Evolutionary conservation across 2,329 filamentous ascomycete genomes (phyloP), one percentile per base, ranked within the genome.

Genomic region (Ceratocystis cacaofunesta): DNA sequence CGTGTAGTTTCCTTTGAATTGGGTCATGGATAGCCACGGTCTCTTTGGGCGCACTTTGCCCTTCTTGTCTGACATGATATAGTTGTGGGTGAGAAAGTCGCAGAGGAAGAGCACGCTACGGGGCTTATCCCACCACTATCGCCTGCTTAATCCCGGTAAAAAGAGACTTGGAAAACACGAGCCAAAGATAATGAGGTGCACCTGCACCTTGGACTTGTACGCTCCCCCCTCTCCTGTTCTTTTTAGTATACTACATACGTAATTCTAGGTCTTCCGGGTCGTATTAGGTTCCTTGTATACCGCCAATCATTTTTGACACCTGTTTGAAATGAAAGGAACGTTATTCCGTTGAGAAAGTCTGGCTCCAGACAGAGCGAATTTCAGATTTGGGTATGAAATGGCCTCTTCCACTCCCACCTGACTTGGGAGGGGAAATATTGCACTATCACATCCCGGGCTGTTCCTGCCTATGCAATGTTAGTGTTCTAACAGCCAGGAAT

Each of bases 251-350:
- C 17, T 25, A 44, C 58, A 61, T 44, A 28, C 55, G 25, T 58
- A 58, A 58, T 58, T 22, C 22, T 52, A 41, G 2, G 55, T n/a
- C 4, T 28, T 19, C 28, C 25, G 19, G 7, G 48, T 52, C 22
- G 48, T 52, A 52, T 52, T 52, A 15, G 22, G 48, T 28, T 25
- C 48, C 48, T 17, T 52, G 48, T 52, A 52, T 22, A 28, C 25
- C 55, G 30, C 55, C 32, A 58, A 32, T 58, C 30, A 58, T 58
- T 58, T 41, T 58, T 58, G 55, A 58, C 55, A 58, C 55, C 22
- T 58, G 55, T 17, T 58, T 58, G 28, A 58, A 58, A 58, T 58
- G 55, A 58, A 58, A 58, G 55, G 55, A 58, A 58, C 30, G 4
- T 22, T 30, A 5, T 58, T 8, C 55, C 15, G 3, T n/a, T 58